Base-by-base conservation (phyloP, 2,329 filamentous ascomycete genomes). In the Xylaria sp. region DNA sequence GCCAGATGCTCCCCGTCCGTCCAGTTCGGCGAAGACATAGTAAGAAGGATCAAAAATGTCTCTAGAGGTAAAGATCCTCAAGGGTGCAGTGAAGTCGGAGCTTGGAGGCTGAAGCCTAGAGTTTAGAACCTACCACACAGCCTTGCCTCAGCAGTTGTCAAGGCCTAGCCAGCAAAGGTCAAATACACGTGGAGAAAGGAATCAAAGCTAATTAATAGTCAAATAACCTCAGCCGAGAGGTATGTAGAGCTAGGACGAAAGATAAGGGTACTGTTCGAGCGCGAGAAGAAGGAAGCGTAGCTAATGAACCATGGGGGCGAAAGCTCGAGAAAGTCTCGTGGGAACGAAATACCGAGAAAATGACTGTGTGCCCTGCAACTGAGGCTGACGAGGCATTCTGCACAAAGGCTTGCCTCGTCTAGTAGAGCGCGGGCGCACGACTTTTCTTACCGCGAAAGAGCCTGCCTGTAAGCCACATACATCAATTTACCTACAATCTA, bases 311-410 rank as follows among this genome's bases (percentile, higher is more conserved):
- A 69, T 67, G 68, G 66, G 69, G 72, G 59, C 56, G 50, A 60
- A 68, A 73, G 55, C 55, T 66, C 51, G 58, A 73, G 63, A 56
- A 64, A 48, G 55, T 41, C 54, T 60, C 48, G 58, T 31, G 25
- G 54, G 46, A 56, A 59, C 41, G 39, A 54, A 60, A 54, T 61
- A 56, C 39, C 64, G 61, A 62, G 51, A 31, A 37, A 37, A 51
- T 69, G 73, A 56, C 65, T 75, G 73, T 75, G 73, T 68, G 74
- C 73, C 72, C 62, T 67, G 41, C 56, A 31, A 56, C 73, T 72
- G 73, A 78, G 75, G 77, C 76, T 77, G 73, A 76, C 76, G 63
- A 72, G 76, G 74, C 76, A 75, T 67, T 73, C 70, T 74, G 64
- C 67, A 67, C 46, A 63, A 52, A 41, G 60, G 56, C 63, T 71